Percentiles rank a stretch among this genome's conserved stretches.
These are phyloP conservation scores for Euryodendron excelsum DNA, from an alignment of 148 eudicot species.

Conservation along the genomic window DNA sequence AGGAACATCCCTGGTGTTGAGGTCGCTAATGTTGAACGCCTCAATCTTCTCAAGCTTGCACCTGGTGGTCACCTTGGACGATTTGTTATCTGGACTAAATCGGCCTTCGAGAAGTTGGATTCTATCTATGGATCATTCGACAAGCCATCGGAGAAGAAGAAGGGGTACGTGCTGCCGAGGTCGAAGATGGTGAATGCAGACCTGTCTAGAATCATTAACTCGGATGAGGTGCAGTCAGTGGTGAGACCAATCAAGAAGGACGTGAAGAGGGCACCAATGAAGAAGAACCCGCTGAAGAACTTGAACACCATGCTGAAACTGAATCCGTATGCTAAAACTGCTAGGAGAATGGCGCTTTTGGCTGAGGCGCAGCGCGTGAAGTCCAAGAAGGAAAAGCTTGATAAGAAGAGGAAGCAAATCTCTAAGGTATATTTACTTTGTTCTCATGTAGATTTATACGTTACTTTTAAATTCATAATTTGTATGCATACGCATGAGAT, in stretches of 20 bases:
- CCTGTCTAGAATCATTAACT: constrained; percentile 73
- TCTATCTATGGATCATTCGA: constrained; percentile 74
- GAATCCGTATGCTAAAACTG: constrained; percentile 86
- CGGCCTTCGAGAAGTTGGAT: constrained; percentile 82
- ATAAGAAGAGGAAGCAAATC: constrained; percentile 59
- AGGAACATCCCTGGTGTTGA: constrained; percentile 78
- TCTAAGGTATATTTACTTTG: constrained; percentile 45
- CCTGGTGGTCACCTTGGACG: constrained; percentile 91
- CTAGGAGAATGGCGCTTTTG: constrained; percentile 70
- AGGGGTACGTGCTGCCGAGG: constrained; percentile 64
- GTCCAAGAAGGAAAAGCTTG: constrained; percentile 71
- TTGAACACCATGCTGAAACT: constrained; percentile 70
- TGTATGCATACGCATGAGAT: neutral
- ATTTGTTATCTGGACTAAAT: constrained; percentile 79
- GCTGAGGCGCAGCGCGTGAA: constrained; percentile 76
- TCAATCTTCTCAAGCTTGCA: constrained; percentile 73
- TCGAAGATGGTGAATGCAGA: constrained; percentile 83
- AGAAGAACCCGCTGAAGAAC: constrained; percentile 92
- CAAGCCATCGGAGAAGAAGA: constrained; percentile 73
- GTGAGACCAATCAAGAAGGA: constrained; percentile 82
- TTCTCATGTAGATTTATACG: neutral
- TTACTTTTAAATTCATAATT: neutral
- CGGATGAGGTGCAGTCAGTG: constrained; percentile 84
- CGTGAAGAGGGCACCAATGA: constrained; percentile 63
- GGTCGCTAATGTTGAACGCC: constrained; percentile 64